Conservation (phyloP, 331 rosid genomes). For the Erythrophleum ivorense region DNA sequence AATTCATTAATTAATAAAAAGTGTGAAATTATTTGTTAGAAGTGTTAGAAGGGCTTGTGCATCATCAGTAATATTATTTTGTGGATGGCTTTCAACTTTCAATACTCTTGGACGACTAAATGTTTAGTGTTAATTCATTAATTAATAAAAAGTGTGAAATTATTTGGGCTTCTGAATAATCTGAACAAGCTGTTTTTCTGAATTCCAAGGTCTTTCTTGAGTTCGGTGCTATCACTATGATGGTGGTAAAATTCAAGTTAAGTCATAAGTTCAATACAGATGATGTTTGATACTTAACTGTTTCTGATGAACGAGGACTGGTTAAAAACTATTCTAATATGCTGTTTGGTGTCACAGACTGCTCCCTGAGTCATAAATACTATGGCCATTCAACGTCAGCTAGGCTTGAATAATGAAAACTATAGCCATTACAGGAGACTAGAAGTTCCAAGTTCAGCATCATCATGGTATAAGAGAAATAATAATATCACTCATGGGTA, state of each 20-base stretch:
- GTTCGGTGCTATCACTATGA: neutral
- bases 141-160: conserved; percentile 33
- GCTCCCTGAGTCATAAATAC: neutral
- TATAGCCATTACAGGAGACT: neutral
- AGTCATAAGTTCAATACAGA: neutral
- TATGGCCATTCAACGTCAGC: neutral
- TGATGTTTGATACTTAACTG: neutral
- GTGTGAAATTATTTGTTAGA: conserved; percentile 45
- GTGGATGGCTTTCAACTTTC: conserved; percentile 35
- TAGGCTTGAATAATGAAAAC: neutral
- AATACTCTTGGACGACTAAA: conserved; percentile 41
- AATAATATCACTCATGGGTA: no score
- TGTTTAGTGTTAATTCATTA: conserved; percentile 39
- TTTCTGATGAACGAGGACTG: neutral
- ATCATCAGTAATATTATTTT: conserved; percentile 41
- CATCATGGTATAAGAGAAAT: no score
- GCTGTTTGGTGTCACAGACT: neutral
- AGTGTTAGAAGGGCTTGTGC: conserved; percentile 42
- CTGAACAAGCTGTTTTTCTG: conserved; percentile 20
- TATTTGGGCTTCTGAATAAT: conserved; percentile 33
- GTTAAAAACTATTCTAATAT: neutral
- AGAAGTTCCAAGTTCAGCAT: neutral
- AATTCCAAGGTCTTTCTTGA: conserved; percentile 20
- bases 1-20: conserved; percentile 44
- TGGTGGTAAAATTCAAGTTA: neutral